A percentile compares a stretch with the other conserved stretches of the same genome.
phyloP scores from a whole-genome alignment of 2,329 filamentous ascomycete species.

The Simplicillium sp. region DNA sequence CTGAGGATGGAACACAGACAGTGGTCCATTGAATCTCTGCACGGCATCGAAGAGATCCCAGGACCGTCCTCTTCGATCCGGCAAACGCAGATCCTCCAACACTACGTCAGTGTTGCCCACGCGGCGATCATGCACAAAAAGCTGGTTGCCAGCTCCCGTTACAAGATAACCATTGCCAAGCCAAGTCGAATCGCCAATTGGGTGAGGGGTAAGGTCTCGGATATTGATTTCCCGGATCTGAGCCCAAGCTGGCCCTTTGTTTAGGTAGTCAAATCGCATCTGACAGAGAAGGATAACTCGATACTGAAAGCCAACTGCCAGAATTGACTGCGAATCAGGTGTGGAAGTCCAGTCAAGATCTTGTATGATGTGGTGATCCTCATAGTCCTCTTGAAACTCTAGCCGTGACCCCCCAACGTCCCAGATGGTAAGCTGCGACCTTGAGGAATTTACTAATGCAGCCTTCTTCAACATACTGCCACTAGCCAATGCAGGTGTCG shows the following conservation, averaged over 20 bases:
- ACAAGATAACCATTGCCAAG: constrained; percentile 75
- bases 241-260: constrained; percentile 83
- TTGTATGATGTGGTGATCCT: constrained; percentile 63
- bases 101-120: constrained; percentile 55
- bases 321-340: constrained; percentile 76
- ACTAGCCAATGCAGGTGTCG: constrained; percentile 66
- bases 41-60: constrained; percentile 75
- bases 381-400: constrained; percentile 70
- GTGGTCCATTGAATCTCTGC: constrained; percentile 72
- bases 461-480: constrained; percentile 82
- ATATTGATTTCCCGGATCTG: constrained; percentile 75
- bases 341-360: constrained; percentile 94
- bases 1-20: constrained; percentile 88
- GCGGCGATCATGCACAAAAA: constrained; percentile 76
- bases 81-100: constrained; percentile 39
- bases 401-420: constrained; percentile 73
- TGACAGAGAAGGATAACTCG: constrained; percentile 75
- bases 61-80: constrained; percentile 36
- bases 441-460: constrained; percentile 65
- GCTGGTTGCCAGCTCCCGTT: constrained; percentile 81
- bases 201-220: constrained; percentile 73
- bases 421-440: constrained; percentile 80
- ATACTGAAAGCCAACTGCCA: constrained; percentile 89
- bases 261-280: constrained; percentile 85
- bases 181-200: constrained; percentile 92